Evolutionary conservation across 2,329 filamentous ascomycete species (phyloP), one percentile per base, ranked within the genome.

Genomic region (Endothia cerciana): DNA sequence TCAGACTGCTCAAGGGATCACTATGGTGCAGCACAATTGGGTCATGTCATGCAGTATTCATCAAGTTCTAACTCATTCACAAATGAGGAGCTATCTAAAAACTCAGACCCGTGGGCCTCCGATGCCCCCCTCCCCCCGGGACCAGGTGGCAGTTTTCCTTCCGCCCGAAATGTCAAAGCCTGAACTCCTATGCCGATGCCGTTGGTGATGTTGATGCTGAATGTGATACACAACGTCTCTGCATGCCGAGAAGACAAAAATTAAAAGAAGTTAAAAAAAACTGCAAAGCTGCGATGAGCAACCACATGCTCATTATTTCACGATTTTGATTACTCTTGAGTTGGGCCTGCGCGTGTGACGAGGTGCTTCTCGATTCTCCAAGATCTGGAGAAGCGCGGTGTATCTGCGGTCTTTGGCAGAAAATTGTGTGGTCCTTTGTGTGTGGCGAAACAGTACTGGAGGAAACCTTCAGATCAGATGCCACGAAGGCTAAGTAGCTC

Each of bases 181-280:
- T 55, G 17, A 55, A 55, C 51, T 19, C 51, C 51, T 33, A 36
- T 55, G 51, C 51, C 51, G 51, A 55, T 55, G 51, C 51, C 17
- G 19, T 55, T 55, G 30, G 7, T 55, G 8, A 22, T 10, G n/a
- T 10, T 33, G 13, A 11, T 43, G 41, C 41, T 19, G 28, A 33
- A 55, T n/a, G 17, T 33, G 15, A 13, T 55, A 28, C 51, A 36
- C 6, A 5, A n/a, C 6, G 1, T 36, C 17, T 10, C 30, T n/a
- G 30, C 8, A 51, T 51, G 47, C 47, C 5, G 17, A 43, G 19
- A 22, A 8, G 47, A 2, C 2, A 22, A 15, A 10, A 55, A 36
- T 15, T 19, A 19, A 36, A 36, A n/a, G 3, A 19, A 55, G 7
- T 3, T 36, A 36, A 55, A 7, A 28, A 15, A 11, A 6, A n/a